Percentiles rank a stretch among this genome's conserved stretches.
Evolutionary conservation across 2,329 filamentous ascomycete genomes (phyloP).

Genomic region (Aspergillus ibericus): DNA sequence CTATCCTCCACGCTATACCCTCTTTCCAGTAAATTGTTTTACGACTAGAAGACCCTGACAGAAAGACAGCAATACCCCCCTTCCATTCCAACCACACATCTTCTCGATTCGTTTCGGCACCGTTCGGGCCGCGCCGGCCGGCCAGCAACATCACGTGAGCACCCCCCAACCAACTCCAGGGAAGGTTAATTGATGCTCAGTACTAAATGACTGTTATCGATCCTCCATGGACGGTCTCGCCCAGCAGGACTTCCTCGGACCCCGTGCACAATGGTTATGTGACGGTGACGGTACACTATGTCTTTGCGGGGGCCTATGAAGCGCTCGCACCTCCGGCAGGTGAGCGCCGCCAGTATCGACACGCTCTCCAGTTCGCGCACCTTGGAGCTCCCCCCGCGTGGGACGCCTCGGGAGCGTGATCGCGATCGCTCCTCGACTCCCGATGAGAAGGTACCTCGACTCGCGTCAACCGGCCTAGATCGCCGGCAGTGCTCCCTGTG

Average conservation of each 20-base stretch:
- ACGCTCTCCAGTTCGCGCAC: conserved; percentile 34
- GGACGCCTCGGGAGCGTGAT: conserved; percentile 16
- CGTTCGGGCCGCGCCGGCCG: no score
- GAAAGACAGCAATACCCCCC: no score
- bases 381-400: conserved; percentile 27
- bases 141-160: no score
- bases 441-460: conserved; percentile 28
- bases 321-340: conserved; percentile 43
- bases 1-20: no score
- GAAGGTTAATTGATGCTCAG: no score
- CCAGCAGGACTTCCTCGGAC: neutral
- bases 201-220: no score
- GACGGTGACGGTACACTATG: conserved; percentile 28
- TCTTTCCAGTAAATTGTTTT: no score
- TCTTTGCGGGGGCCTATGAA: conserved; percentile 41
- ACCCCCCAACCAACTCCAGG: no score
- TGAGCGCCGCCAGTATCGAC: conserved; percentile 43
- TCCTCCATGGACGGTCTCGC: neutral
- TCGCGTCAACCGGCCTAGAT: conserved; percentile 29
- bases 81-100: no score
- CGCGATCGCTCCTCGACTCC: conserved; percentile 19
- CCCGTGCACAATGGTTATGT: conserved; percentile 17
- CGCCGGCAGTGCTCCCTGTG: conserved; percentile 50
- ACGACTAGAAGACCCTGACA: no score
- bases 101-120: no score